Percentiles rank a stretch among this genome's conserved stretches.
phyloP scores from a whole-genome alignment of 495 filamentous ascomycete genomes.

The Neurospora sp. region DNA sequence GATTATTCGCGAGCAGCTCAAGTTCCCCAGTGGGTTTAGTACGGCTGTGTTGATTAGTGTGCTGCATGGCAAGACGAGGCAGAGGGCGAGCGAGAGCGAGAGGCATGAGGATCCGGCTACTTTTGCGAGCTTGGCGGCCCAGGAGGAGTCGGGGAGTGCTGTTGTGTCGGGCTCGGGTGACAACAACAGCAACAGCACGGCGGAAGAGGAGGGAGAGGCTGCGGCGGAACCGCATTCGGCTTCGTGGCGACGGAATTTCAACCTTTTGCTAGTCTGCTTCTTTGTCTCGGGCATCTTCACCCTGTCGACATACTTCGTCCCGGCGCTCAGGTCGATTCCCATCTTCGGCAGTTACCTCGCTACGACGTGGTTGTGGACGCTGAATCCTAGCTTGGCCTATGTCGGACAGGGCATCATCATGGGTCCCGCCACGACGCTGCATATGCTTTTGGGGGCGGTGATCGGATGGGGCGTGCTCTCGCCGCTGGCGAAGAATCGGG shows the following conservation, averaged over 20 bases:
- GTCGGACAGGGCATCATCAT: constrained; percentile 78
- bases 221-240: constrained; percentile 9
- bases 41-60: constrained; percentile 89
- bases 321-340: constrained; percentile 72
- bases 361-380: constrained; percentile 80
- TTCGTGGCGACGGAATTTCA: constrained; percentile 45
- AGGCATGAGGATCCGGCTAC: constrained; percentile 3
- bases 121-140: constrained; percentile 17
- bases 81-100: constrained; percentile 3
- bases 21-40: constrained; percentile 90
- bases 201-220: constrained; percentile 15
- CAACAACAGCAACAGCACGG: background rate
- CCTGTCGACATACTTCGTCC: constrained; percentile 85
- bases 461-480: constrained; percentile 88
- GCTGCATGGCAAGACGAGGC: constrained; percentile 52
- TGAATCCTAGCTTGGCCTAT: constrained; percentile 93
- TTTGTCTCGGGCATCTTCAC: constrained; percentile 52
- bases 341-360: constrained; percentile 71
- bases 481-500: constrained; percentile 70
- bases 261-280: constrained; percentile 42
- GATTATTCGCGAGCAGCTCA: constrained; percentile 81
- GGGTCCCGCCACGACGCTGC: constrained; percentile 88
- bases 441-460: constrained; percentile 89
- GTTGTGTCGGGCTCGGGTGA: constrained; percentile 5
- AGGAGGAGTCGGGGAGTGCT: constrained; percentile 1